phyloP scores from a whole-genome alignment of 2,329 filamentous ascomycete species.

The Penicillium hordei region DNA sequence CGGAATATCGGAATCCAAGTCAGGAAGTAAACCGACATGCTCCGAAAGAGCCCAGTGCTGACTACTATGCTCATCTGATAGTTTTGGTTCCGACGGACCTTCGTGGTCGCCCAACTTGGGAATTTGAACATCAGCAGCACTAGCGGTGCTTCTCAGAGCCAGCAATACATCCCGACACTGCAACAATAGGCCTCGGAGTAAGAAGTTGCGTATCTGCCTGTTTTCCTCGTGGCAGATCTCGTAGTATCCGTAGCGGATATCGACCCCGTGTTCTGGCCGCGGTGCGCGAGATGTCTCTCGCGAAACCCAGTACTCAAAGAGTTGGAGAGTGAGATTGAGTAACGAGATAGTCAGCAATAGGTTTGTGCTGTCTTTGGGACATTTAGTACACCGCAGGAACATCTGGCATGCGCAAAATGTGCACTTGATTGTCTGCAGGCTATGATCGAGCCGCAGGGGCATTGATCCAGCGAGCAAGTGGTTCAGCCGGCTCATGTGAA shows the following conservation, averaged over 20 bases:
- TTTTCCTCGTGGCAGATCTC: constrained; percentile 31
- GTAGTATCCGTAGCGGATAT: constrained; percentile 34
- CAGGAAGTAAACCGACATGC: constrained; percentile 8
- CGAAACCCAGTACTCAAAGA: constrained; percentile 35
- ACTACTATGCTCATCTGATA: constrained; percentile 5
- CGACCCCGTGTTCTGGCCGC: constrained; percentile 17
- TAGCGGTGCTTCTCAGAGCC: constrained; percentile 23
- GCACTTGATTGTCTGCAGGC: constrained; percentile 32
- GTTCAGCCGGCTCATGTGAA: constrained; percentile 35
- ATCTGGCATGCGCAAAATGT: constrained; percentile 32
- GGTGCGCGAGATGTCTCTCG: constrained; percentile 21
- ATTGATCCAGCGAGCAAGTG: constrained; percentile 28
- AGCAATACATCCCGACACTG: constrained; percentile 31
- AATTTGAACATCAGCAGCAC: constrained; percentile 3
- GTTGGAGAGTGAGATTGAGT: constrained; percentile 32
- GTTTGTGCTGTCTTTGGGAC: constrained; percentile 32
- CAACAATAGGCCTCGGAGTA: constrained; percentile 29
- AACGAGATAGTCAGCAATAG: constrained; percentile 32
- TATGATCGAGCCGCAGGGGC: constrained; percentile 34
- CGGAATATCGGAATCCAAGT: constrained; percentile 10
- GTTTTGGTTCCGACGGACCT: constrained; percentile 2
- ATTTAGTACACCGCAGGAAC: constrained; percentile 33
- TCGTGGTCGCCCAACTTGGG: constrained; percentile 16
- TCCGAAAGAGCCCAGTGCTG: constrained; percentile 12
- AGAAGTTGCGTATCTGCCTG: constrained; percentile 29